These are phyloP conservation scores for Rhododendron ferrugineum DNA, from an alignment of 148 eudicot species.

Conservation along the genomic window DNA sequence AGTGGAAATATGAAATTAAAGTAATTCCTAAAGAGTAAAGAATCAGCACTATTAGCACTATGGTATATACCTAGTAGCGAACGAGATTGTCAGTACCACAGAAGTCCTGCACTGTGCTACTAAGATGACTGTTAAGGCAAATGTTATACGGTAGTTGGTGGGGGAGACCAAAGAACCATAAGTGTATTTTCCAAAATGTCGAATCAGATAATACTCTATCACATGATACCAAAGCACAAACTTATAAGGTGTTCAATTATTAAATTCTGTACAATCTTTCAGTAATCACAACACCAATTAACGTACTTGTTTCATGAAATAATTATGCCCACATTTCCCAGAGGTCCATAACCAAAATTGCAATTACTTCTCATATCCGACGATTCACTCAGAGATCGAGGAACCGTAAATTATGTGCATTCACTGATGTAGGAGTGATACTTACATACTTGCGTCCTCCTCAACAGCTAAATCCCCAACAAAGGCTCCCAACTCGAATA, in stretches of 20 bases:
- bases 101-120: neutral
- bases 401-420: neutral
- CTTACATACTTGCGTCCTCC: conserved; percentile 61
- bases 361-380: neutral
- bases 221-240: neutral
- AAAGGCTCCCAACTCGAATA: conserved; percentile 69
- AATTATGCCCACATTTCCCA: neutral
- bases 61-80: neutral
- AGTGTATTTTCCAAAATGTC: neutral
- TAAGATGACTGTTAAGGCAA: neutral
- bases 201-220: neutral
- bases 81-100: neutral
- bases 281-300: neutral
- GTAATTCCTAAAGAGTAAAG: neutral
- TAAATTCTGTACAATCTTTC: neutral
- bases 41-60: neutral
- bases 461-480: conserved; percentile 78
- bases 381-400: neutral
- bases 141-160: neutral
- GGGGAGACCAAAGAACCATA: neutral
- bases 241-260: neutral
- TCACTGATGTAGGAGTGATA: neutral
- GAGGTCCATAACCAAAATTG: neutral
- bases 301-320: neutral
- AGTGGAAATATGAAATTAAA: neutral